A percentile compares a stretch with the other conserved stretches of the same genome.
Conservation (phyloP, 495 filamentous ascomycete species). For the Hypoxylon lenormandii region DNA sequence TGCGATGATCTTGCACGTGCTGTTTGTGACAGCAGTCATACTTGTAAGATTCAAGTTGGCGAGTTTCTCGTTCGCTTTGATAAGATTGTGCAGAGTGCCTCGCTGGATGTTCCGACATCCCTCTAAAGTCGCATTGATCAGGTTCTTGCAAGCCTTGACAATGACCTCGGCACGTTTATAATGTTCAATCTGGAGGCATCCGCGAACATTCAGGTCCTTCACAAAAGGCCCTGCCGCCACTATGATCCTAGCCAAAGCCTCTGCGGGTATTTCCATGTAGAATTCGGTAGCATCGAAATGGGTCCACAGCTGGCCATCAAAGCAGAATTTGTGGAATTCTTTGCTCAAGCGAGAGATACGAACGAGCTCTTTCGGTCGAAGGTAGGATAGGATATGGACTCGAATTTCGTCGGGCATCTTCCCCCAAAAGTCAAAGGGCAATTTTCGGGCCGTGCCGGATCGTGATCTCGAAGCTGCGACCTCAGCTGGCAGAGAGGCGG, state of each 20-base stretch:
- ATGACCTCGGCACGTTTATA: slow-evolving; percentile 80
- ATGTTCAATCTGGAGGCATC: slow-evolving; percentile 75
- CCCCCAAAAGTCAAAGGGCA: slow-evolving; percentile 78
- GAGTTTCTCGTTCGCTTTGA: slow-evolving; percentile 80
- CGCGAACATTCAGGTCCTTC: slow-evolving; percentile 81
- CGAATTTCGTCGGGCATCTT: slow-evolving; percentile 85
- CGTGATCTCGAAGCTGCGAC: slow-evolving; percentile 52
- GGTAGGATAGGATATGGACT: slow-evolving; percentile 77
- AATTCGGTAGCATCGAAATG: slow-evolving; percentile 85
- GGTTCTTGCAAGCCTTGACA: slow-evolving; percentile 82
- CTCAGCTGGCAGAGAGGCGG: slow-evolving; percentile 74
- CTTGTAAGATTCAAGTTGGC: slow-evolving; percentile 87
- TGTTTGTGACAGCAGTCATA: slow-evolving; percentile 81
- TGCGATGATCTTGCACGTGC: slow-evolving; percentile 86
- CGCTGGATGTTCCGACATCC: slow-evolving; percentile 85
- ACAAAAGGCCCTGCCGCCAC: slow-evolving; percentile 87
- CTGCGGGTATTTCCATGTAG: slow-evolving; percentile 85
- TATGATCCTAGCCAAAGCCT: slow-evolving; percentile 85
- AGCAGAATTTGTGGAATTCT: slow-evolving; percentile 85
- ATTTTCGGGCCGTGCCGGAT: slow-evolving; percentile 53
- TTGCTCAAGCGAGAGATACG: slow-evolving; percentile 83
- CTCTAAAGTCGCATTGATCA: slow-evolving; percentile 87
- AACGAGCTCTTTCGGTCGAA: slow-evolving; percentile 85
- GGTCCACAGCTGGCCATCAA: slow-evolving; percentile 93
- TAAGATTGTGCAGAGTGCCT: slow-evolving; percentile 79